These are phyloP conservation scores for Roridomyces roridus DNA, from an alignment of 768 basidiomycete species.

Conservation along the genomic window DNA sequence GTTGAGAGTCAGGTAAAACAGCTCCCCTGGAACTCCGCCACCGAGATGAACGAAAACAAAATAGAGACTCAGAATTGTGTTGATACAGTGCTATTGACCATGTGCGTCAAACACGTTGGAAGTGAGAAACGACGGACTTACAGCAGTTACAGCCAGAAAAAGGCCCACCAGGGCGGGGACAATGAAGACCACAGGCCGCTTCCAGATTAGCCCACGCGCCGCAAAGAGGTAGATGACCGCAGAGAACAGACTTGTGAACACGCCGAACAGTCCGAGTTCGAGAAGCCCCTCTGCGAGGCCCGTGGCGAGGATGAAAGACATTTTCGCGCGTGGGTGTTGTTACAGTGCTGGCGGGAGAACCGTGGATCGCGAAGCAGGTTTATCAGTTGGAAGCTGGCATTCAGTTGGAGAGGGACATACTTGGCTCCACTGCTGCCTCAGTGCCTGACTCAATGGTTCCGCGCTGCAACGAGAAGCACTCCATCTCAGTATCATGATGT, in stretches of 20 bases:
- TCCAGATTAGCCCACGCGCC: background rate
- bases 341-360: no score
- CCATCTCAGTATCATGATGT: no score
- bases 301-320: background rate
- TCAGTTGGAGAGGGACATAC: no score
- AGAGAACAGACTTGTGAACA: constrained; percentile 1
- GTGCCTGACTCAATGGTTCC: no score
- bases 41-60: background rate
- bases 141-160: constrained; percentile 4
- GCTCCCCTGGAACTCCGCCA: background rate
- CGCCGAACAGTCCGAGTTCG: constrained; percentile 8
- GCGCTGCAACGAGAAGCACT: no score
- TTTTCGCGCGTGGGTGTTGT: no score
- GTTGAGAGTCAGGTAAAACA: background rate
- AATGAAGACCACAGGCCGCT: background rate
- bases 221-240: constrained; percentile 4
- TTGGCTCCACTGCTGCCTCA: no score
- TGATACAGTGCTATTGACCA: background rate
- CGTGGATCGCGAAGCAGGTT: no score
- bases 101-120: background rate
- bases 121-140: background rate
- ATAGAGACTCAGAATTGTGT: background rate
- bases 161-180: constrained; percentile 4
- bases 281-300: constrained; percentile 4
- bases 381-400: no score